These are phyloP conservation scores for Acanthamoeba sp. DNA, from an alignment of 208 protist genomes.

Conservation along the genomic window DNA sequence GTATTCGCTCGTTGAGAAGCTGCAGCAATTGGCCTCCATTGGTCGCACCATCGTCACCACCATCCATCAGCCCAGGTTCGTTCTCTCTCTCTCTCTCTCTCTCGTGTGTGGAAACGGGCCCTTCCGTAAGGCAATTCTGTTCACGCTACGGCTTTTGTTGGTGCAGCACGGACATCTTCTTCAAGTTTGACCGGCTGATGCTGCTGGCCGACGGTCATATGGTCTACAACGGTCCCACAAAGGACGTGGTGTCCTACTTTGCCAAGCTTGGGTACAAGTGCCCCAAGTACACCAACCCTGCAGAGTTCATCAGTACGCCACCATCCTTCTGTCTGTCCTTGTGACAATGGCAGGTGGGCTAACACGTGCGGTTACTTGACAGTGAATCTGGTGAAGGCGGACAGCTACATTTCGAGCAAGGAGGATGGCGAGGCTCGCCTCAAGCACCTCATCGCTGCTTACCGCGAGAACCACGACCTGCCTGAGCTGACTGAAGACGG, in stretches of 20 bases:
- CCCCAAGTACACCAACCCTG: constrained; percentile 75
- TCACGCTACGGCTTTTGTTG: too few species aligned
- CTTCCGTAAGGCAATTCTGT: too few species aligned
- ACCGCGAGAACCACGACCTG: neutral
- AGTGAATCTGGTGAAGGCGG: constrained; percentile 49
- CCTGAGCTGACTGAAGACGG: neutral
- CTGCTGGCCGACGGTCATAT: constrained; percentile 69
- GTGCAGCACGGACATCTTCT: constrained; percentile 75
- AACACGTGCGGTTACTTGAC: neutral
- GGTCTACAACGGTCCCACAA: constrained; percentile 59
- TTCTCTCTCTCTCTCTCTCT: neutral
- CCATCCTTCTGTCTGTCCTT: neutral
- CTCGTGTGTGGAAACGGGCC: too few species aligned
- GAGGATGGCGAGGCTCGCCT: neutral
- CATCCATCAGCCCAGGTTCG: constrained; percentile 51
- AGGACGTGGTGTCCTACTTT: constrained; percentile 76
- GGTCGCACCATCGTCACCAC: constrained; percentile 79
- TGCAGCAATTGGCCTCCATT: neutral
- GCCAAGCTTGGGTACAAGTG: constrained; percentile 74
- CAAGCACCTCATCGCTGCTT: neutral
- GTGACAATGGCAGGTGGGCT: neutral
- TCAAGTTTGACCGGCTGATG: constrained; percentile 73
- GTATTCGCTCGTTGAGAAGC: constrained; percentile 8
- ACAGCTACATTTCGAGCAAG: constrained; percentile 58
- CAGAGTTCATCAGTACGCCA: constrained; percentile 61